Evolutionary conservation across 495 filamentous ascomycete species (phyloP).

Genomic region (Daldinia concentrica): DNA sequence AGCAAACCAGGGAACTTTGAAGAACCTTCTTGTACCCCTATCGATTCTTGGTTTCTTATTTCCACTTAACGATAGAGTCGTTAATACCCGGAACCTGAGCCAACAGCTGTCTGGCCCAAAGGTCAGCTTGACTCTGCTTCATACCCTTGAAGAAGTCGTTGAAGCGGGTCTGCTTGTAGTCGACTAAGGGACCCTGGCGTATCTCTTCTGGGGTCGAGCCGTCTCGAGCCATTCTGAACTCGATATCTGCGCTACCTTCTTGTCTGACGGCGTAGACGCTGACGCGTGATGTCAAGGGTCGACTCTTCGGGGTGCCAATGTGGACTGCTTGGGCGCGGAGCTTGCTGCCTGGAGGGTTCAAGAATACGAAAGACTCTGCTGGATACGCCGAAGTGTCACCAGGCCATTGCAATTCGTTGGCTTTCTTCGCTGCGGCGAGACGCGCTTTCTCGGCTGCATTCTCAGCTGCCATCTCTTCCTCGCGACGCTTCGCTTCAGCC

Average conservation of each 20-base stretch:
- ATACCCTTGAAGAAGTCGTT: constrained; percentile 22
- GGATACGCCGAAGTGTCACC: constrained; percentile 10
- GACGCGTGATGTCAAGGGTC: background rate
- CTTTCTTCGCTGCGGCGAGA: background rate
- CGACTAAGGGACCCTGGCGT: background rate
- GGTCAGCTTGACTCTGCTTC: background rate
- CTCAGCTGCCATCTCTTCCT: background rate
- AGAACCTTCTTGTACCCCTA: background rate
- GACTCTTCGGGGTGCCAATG: constrained; percentile 7
- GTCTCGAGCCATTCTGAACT: constrained; percentile 8
- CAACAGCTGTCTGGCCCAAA: constrained; percentile 16
- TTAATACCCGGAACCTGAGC: constrained; percentile 17
- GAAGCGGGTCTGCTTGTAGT: constrained; percentile 2
- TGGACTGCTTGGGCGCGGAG: constrained; percentile 25
- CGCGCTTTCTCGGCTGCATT: background rate
- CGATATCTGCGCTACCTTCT: background rate
- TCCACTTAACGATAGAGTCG: constrained; percentile 25
- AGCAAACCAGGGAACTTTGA: background rate
- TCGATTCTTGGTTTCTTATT: background rate
- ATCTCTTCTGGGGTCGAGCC: constrained; percentile 8
- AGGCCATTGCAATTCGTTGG: background rate
- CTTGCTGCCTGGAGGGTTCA: constrained; percentile 2
- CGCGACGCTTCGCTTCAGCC: background rate
- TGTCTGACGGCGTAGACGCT: constrained; percentile 20
- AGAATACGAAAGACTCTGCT: background rate